phyloP scores from a whole-genome alignment of 805 yeast species.

The Candida railenensis region DNA sequence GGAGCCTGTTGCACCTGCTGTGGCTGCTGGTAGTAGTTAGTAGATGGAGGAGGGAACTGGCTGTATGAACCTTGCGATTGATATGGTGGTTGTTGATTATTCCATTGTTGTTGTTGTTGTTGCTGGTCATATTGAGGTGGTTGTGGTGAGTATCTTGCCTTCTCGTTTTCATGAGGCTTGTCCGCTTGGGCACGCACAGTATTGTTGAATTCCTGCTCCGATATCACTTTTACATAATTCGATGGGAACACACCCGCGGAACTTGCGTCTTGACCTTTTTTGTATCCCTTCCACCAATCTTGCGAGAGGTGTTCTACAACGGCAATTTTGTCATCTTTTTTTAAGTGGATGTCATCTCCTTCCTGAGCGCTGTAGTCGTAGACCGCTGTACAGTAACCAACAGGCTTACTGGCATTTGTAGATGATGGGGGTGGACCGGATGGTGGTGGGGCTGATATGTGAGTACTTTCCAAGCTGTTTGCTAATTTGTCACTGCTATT shows the following conservation, averaged over 20 bases:
- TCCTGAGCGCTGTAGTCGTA: constrained; percentile 77
- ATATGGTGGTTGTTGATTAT: constrained; percentile 27
- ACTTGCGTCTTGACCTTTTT: constrained; percentile 34
- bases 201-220: constrained; percentile 29
- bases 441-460: constrained; percentile 16
- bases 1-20: constrained; percentile 22
- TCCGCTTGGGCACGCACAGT: constrained; percentile 11
- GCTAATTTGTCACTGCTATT: constrained; percentile 6
- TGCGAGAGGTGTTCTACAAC: constrained; percentile 71
- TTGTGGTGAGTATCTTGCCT: constrained; percentile 12
- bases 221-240: constrained; percentile 63
- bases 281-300: constrained; percentile 90
- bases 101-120: constrained; percentile 12
- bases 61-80: constrained; percentile 27
- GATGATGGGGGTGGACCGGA: constrained; percentile 17
- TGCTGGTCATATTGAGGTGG: constrained; percentile 17
- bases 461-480: constrained; percentile 8
- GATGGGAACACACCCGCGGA: constrained; percentile 84
- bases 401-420: constrained; percentile 15
- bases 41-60: constrained; percentile 53
- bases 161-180: constrained; percentile 18
- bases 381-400: constrained; percentile 56
- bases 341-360: constrained; percentile 66
- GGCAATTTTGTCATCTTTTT: constrained; percentile 65
- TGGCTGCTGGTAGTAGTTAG: constrained; percentile 44